A percentile compares a stretch with the other conserved stretches of the same genome.
phyloP scores from a whole-genome alignment of 192 early-diverging fungal genomes.

The Podila clonocystis region DNA sequence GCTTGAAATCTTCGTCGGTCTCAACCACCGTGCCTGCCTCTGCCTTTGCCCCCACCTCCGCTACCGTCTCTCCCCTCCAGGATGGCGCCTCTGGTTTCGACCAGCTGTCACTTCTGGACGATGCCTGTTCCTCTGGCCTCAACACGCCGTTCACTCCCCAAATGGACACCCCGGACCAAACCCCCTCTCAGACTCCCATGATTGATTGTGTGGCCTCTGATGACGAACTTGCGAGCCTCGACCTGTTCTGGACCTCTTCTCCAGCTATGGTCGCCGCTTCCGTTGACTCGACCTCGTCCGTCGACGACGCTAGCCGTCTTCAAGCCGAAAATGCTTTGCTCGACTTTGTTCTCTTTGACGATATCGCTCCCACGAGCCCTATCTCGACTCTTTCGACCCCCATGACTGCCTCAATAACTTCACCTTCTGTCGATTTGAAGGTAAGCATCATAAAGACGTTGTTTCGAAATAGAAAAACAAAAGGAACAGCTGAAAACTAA shows the following conservation, averaged over 20 bases:
- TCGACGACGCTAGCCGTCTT: conserved; percentile 20
- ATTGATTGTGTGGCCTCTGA: conserved; percentile 56
- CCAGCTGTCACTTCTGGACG: conserved; percentile 44
- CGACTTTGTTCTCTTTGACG: conserved; percentile 54
- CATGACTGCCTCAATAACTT: conserved; percentile 22
- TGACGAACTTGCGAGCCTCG: conserved; percentile 20
- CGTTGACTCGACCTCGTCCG: not conserved
- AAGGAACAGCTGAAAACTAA: not conserved
- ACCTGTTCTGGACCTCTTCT: conserved; percentile 28
- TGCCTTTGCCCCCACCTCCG: conserved; percentile 14
- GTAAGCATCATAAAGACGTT: conserved; percentile 2
- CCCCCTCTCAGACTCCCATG: conserved; percentile 45
- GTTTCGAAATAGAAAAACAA: no score
- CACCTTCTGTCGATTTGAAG: conserved; percentile 30
- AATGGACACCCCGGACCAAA: conserved; percentile 53
- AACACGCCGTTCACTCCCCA: conserved; percentile 38
- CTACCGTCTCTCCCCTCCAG: conserved; percentile 6
- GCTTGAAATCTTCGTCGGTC: conserved; percentile 1
- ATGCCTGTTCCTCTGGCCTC: conserved; percentile 46
- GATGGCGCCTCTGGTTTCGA: conserved; percentile 44
- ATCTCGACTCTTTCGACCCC: conserved; percentile 44
- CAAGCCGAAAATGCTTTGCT: conserved; percentile 55
- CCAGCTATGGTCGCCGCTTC: not conserved
- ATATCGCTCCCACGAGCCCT: conserved; percentile 45
- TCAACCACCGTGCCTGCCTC: conserved; percentile 34